A percentile compares a stretch with the other conserved stretches of the same genome.
Evolutionary conservation across 768 basidiomycete genomes (phyloP).

Genomic region (Calocybe indica): DNA sequence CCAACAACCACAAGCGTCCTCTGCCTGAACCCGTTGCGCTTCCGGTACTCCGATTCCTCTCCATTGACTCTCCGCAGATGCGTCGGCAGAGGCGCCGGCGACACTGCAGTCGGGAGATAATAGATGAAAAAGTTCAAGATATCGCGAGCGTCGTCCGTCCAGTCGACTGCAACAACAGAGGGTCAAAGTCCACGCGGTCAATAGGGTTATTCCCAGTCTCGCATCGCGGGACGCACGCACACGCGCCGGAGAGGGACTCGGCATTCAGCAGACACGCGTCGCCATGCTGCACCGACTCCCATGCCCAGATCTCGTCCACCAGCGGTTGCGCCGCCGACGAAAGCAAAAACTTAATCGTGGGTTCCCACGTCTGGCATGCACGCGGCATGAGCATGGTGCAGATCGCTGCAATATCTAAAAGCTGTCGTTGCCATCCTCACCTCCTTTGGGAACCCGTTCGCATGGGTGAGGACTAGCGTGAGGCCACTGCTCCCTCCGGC

Average conservation of each 20-base stretch:
- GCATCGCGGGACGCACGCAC: conserved; percentile 30
- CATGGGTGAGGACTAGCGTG: conserved; percentile 75
- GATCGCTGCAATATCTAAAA: conserved; percentile 37
- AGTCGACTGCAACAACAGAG: conserved; percentile 47
- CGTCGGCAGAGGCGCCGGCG: conserved; percentile 36
- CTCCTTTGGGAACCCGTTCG: conserved; percentile 88
- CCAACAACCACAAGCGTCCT: conserved; percentile 64
- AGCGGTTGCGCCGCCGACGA: conserved; percentile 24
- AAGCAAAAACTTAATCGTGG: conserved; percentile 52
- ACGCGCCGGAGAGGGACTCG: conserved; percentile 46
- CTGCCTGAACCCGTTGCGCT: conserved; percentile 37
- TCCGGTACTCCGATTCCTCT: conserved; percentile 36
- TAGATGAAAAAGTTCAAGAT: conserved; percentile 66
- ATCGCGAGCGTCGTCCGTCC: conserved; percentile 74
- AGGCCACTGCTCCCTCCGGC: conserved; percentile 31
- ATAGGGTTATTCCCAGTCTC: neutral
- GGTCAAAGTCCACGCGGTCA: neutral
- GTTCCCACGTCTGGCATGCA: conserved; percentile 68
- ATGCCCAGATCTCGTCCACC: conserved; percentile 71
- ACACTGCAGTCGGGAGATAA: conserved; percentile 48
- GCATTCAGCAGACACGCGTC: conserved; percentile 72
- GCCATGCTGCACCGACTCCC: conserved; percentile 82
- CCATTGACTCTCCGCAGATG: conserved; percentile 45
- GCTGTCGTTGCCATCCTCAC: conserved; percentile 25
- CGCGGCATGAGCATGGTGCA: neutral